Conservation (phyloP, 768 basidiomycete species). For the Lactarius trivialis region DNA sequence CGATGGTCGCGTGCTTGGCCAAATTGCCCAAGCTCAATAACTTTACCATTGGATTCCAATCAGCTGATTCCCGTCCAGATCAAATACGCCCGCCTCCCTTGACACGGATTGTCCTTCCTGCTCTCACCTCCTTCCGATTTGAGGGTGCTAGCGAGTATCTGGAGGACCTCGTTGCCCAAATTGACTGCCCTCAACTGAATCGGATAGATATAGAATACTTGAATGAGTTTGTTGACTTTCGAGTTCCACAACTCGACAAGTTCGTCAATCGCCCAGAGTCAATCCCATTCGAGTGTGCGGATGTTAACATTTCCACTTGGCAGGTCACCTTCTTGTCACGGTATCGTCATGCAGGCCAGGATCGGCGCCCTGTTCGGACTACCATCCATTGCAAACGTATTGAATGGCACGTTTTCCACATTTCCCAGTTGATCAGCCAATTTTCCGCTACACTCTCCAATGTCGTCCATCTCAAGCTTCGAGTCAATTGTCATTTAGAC, state of each 20-base stretch:
- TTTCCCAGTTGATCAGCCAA: background rate
- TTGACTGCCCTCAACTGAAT: background rate
- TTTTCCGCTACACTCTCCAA: background rate
- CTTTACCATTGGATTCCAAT: background rate
- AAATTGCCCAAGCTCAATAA: background rate
- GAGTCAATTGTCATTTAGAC: background rate
- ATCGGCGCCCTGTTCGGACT: background rate
- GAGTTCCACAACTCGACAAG: background rate
- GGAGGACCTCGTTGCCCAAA: background rate
- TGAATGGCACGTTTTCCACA: background rate
- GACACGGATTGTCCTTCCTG: background rate
- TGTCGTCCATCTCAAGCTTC: background rate
- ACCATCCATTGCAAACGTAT: background rate
- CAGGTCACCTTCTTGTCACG: too few species aligned
- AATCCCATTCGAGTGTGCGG: background rate
- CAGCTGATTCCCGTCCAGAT: background rate
- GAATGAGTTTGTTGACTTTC: constrained; percentile 31
- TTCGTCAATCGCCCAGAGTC: background rate
- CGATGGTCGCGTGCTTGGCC: background rate
- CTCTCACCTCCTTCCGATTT: background rate
- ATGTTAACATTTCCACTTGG: too few species aligned
- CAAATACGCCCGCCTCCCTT: background rate
- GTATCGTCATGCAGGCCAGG: too few species aligned
- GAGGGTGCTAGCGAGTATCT: background rate
- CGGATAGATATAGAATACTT: background rate